Base-by-base conservation (phyloP, 352 stramenopile species). In the Saprolegnia parasitica region DNA sequence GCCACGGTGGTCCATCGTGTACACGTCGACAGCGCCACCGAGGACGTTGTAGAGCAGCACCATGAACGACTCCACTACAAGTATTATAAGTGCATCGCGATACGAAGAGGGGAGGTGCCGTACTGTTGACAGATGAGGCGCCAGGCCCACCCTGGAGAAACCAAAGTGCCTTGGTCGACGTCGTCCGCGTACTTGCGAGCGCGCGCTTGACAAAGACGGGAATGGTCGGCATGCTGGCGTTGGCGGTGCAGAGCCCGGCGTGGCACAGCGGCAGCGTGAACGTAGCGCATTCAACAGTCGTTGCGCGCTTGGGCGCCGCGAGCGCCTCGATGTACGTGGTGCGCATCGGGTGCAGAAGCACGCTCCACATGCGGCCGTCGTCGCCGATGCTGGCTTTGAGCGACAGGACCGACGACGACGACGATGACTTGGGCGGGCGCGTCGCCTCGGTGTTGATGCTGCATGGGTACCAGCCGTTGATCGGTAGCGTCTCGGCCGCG, bases 1-100 rank as follows among this genome's bases (percentile, higher is more conserved):
- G 45, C 78, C 80, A 13, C 79, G 79, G 24, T 84, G 76, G 42
- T 86, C 77, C 71, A 86, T 83, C 20, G 79, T 86, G 61, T 86
- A 86, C 3, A 86, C 72, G 29, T 86, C 83, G 5, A 81, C 79
- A 5, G 64, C 50, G 67, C 75, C 73, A 21, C 73, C 26, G 1
- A 83, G 50, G 42, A 63, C 29, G n/a, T 55, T 8, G 21, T 81
- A 71, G 10, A 84, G 50, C 6, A 65, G 60, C 13, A 71, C 37
- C 76, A 85, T 78, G 32, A 39, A 45, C n/a, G 56, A 73, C 32
- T 84, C 78, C 76, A 81, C 74, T 84, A 56, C 8, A n/a, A n/a
- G n/a, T n/a, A n/a, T n/a, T n/a, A n/a, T n/a, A n/a, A n/a, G n/a
- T n/a, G n/a, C n/a, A n/a, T n/a, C n/a, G n/a, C n/a, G n/a, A n/a